phyloP scores from a whole-genome alignment of 306 rosid genomes.

The Canavalia ensiformis region DNA sequence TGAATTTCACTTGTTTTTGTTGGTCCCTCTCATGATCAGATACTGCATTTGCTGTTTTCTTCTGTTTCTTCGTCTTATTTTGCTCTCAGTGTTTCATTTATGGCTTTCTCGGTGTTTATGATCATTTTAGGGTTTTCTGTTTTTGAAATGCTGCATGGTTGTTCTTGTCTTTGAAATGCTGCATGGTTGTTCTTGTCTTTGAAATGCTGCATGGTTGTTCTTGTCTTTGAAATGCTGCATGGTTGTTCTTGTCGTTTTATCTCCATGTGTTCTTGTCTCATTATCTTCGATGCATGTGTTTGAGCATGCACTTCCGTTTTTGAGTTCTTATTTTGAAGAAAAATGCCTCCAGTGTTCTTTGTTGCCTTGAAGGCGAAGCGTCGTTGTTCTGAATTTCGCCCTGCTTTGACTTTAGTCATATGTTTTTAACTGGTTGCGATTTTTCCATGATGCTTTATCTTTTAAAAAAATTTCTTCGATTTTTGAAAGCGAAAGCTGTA shows the following conservation, averaged over 20 bases:
- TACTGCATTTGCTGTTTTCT: constrained; percentile 14
- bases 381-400: not conserved
- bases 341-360: not conserved
- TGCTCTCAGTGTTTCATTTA: not conserved
- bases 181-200: not conserved
- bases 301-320: not conserved
- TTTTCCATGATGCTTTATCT: not conserved
- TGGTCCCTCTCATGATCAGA: not conserved
- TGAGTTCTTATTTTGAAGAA: not conserved
- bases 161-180: too few relatives aligned
- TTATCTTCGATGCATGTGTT: constrained; percentile 10
- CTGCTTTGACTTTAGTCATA: not conserved
- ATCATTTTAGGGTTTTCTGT: not conserved
- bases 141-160: not conserved
- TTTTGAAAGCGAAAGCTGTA: not conserved
- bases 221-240: not conserved
- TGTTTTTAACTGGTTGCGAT: not conserved
- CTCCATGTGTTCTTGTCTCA: not conserved
- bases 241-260: not conserved
- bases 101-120: not conserved
- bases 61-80: not conserved
- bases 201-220: not conserved
- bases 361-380: not conserved
- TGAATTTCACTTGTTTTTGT: not conserved
- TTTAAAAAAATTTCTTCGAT: not conserved